Base-by-base conservation (phyloP, 176 grass and related monocot genomes). In the Avena atlantica region DNA sequence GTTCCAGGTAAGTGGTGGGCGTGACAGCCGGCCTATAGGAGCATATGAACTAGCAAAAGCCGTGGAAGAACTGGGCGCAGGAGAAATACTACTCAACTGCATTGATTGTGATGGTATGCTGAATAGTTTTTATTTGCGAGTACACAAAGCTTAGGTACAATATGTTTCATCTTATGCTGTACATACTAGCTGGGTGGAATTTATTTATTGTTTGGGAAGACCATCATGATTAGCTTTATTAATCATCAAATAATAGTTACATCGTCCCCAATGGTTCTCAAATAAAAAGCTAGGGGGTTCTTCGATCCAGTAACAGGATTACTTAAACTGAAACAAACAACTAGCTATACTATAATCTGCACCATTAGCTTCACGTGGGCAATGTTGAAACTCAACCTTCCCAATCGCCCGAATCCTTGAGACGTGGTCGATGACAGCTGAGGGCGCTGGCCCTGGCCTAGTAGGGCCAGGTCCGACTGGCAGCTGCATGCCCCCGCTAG, bases 41-140 rank as follows among this genome's bases (percentile, higher is more conserved):
- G 94, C 90, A 85, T 99, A 94, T 94, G 97, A 99, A 82, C 89
- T 99, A 85, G 97, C 92, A 88, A 91, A 99, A 91, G 90, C 91
- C 88, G 97, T 99, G 17, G 92, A 96, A 93, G 85, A 99, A 85
- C 78, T 99, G 47, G 94, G 97, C 13, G 94, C 97, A 13, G 97
- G 94, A 73, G 94, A 96, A 93, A 99, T 96, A 89, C 90, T 99
- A 68, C 89, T 99, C 19, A 96, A 99, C 60, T 96, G 97, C 89
- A 94, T 99, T 64, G 97, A 96, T 88, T 99, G 97, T 94, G 94
- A 99, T 81, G 97, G 94, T 99, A 96, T 81, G 70, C 79, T 88
- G 64, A 86, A 62, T 17, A 8, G 11, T 78, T 88, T 78, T 81
- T 25, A 67, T 82, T 74, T 85, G 19, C 59, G 31, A 45, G 64